Conservation (phyloP, 1,284 basidiomycete species). For the Lentinula novae-zelandiae region DNA sequence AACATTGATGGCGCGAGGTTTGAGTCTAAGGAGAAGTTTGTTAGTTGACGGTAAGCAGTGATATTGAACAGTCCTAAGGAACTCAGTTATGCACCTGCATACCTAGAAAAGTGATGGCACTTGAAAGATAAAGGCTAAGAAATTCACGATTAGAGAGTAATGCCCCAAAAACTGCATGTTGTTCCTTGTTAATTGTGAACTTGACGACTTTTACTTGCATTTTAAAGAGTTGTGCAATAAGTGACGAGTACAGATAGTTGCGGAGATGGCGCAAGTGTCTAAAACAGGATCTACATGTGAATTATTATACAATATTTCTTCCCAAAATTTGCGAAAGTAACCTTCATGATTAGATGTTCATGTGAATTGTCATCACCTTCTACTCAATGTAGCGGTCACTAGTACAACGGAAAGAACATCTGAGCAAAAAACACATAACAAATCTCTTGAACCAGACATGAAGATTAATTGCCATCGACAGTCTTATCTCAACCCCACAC, state of each 20-base stretch:
- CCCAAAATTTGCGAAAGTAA: not conserved
- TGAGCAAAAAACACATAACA: not conserved
- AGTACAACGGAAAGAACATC: conserved; percentile 5
- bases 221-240: not conserved
- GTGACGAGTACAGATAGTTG: not conserved
- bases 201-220: not conserved
- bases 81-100: conserved; percentile 1
- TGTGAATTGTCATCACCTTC: not conserved
- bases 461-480: not conserved
- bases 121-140: not conserved
- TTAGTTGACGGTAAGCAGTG: not conserved
- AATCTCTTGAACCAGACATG: not conserved
- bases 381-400: not conserved
- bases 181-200: not conserved
- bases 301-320: not conserved
- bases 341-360: not conserved
- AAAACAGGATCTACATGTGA: not conserved
- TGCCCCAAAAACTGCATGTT: not conserved
- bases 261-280: not conserved
- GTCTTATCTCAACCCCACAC: conserved; percentile 39
- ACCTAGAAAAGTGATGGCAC: conserved; percentile 1
- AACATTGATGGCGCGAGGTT: not conserved
- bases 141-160: not conserved
- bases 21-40: not conserved
- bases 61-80: conserved; percentile 1